A percentile compares a stretch with the other conserved stretches of the same genome.
Evolutionary conservation across 768 basidiomycete genomes (phyloP).

Genomic region (Kwoniella pini): DNA sequence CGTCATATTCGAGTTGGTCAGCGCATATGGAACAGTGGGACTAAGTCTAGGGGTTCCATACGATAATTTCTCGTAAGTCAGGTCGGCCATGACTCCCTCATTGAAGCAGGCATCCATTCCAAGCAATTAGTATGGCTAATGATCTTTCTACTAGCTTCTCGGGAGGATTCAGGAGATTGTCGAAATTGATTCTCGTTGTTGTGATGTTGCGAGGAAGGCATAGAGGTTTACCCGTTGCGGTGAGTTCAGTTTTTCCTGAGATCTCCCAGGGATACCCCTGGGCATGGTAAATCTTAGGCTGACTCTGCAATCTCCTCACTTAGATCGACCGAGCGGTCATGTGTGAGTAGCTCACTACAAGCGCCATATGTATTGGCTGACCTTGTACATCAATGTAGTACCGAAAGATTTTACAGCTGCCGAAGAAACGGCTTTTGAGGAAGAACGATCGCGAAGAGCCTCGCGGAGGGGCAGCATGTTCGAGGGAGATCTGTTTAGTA

Average conservation of each 20-base stretch:
- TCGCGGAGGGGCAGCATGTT: constrained; percentile 33
- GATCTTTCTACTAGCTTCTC: constrained; percentile 62
- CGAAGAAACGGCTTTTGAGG: constrained; percentile 51
- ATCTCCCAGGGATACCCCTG: too few species aligned
- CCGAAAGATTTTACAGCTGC: constrained; percentile 51
- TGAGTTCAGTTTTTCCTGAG: constrained; percentile 15
- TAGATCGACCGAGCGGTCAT: constrained; percentile 55
- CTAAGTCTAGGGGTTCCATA: constrained; percentile 83
- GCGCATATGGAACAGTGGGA: constrained; percentile 62
- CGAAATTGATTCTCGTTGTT: constrained; percentile 79
- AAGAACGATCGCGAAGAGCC: constrained; percentile 42
- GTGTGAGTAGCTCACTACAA: constrained; percentile 27
- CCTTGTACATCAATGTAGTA: constrained; percentile 22
- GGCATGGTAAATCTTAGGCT: neutral
- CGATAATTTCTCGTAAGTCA: constrained; percentile 50
- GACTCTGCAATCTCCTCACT: neutral
- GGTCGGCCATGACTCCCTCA: neutral
- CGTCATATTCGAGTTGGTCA: constrained; percentile 57
- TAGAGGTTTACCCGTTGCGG: constrained; percentile 61
- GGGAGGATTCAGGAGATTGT: constrained; percentile 74
- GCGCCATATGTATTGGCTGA: neutral
- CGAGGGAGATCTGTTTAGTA: constrained; percentile 17
- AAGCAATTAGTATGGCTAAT: neutral
- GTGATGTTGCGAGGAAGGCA: constrained; percentile 96
- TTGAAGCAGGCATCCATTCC: too few species aligned